A percentile compares a stretch with the other conserved stretches of the same genome.
Evolutionary conservation across 306 rosid genomes (phyloP).

Genomic region (Canavalia gladiata): DNA sequence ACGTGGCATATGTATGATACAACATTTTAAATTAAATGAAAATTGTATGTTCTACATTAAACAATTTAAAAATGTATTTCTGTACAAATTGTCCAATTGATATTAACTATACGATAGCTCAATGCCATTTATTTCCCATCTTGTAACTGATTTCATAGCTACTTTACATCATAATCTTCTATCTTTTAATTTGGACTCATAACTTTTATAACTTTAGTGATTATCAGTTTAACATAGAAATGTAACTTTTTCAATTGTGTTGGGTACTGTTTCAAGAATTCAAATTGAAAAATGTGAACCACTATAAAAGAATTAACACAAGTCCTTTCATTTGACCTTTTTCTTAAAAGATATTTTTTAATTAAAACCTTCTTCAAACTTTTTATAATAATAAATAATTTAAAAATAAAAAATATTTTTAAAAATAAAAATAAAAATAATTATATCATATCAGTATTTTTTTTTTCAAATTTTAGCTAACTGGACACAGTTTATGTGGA

Average conservation of each 20-base stretch:
- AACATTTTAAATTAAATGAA: too few relatives aligned
- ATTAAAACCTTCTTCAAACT: neutral
- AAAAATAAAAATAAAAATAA: too few relatives aligned
- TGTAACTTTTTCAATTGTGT: neutral
- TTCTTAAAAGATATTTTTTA: neutral
- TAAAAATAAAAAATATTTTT: too few relatives aligned
- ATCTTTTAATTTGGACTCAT: neutral
- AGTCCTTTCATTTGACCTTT: neutral
- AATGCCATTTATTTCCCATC: too few relatives aligned
- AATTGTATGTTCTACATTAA: too few relatives aligned
- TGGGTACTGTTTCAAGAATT: conserved; percentile 3
- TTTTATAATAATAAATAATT: neutral
- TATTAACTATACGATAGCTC: too few relatives aligned
- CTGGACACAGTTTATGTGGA: too few relatives aligned
- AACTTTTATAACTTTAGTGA: conserved; percentile 14
- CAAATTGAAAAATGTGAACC: neutral
- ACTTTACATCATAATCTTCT: conserved; percentile 2
- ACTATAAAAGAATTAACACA: neutral
- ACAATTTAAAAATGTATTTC: too few relatives aligned
- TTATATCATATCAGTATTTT: too few relatives aligned
- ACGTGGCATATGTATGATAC: too few relatives aligned
- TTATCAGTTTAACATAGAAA: conserved; percentile 7
- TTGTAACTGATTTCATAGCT: neutral
- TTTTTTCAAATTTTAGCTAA: too few relatives aligned
- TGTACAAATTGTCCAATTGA: too few relatives aligned